These are phyloP conservation scores for Lasiosphaeria hispida DNA, from an alignment of 495 filamentous ascomycete genomes.

Conservation along the genomic window DNA sequence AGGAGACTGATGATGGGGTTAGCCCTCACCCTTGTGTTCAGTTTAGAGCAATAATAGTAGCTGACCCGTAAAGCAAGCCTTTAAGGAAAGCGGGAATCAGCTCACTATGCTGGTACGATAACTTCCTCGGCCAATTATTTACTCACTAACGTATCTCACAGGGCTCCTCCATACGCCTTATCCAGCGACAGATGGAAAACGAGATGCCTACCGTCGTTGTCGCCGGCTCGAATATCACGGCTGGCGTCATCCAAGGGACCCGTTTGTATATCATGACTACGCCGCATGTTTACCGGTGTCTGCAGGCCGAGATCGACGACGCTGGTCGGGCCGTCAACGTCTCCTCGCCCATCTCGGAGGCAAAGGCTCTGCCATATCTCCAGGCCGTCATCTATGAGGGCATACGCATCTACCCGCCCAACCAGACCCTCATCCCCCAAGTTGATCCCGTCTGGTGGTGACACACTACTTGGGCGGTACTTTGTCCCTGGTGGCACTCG, in stretches of 20 bases:
- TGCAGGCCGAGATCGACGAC: constrained; percentile 58
- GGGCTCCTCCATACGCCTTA: constrained; percentile 35
- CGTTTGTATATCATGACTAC: constrained; percentile 53
- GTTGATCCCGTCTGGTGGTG: neutral
- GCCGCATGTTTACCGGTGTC: constrained; percentile 44
- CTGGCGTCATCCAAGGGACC: constrained; percentile 54
- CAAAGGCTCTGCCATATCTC: constrained; percentile 43
- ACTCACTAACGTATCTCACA: neutral
- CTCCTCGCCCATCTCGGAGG: constrained; percentile 43
- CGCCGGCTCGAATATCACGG: constrained; percentile 65
- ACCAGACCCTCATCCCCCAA: constrained; percentile 36
- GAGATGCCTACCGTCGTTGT: constrained; percentile 46
- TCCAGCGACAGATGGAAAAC: constrained; percentile 31
- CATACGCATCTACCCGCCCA: constrained; percentile 42
- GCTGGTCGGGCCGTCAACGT: constrained; percentile 35
- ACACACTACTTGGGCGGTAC: neutral
- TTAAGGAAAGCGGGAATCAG: constrained; percentile 28
- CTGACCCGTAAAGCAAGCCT: constrained; percentile 23
- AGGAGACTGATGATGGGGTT: constrained; percentile 43
- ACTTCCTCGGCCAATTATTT: constrained; percentile 14
- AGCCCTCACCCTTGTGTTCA: neutral
- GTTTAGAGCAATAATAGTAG: neutral
- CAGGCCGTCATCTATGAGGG: constrained; percentile 49
- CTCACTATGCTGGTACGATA: constrained; percentile 42
- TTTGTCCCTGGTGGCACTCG: neutral